Evolutionary conservation across 2,329 filamentous ascomycete genomes (phyloP).

Genomic region (Leptographium flavum): DNA sequence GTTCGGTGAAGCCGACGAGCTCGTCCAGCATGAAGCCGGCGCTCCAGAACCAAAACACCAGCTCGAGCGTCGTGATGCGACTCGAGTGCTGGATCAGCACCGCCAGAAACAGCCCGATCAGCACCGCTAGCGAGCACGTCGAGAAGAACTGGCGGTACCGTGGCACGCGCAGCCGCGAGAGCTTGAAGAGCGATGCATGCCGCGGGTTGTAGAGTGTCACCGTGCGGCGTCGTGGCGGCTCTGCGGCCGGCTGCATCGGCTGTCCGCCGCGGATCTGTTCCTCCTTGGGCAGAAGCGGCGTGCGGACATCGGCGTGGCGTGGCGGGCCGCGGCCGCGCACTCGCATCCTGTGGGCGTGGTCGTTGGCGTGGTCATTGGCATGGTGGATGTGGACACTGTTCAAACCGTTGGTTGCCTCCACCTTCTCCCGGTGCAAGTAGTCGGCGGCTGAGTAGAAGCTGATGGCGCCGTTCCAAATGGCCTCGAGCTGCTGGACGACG

Average conservation of each 20-base stretch:
- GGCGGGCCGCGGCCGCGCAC: no score
- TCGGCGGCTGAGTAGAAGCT: conserved; percentile 87
- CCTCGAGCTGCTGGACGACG: conserved; percentile 88
- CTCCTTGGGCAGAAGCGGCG: conserved; percentile 11
- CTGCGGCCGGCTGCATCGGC: not conserved
- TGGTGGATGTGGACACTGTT: no score
- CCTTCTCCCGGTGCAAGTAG: conserved; percentile 67
- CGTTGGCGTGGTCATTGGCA: conserved; percentile 21
- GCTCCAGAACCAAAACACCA: conserved; percentile 96
- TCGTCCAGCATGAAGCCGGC: conserved; percentile 95
- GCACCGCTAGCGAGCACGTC: conserved; percentile 70
- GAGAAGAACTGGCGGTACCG: conserved; percentile 85
- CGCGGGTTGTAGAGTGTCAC: conserved; percentile 82
- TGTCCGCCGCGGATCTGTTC: conserved; percentile 13
- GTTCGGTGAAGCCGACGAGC: conserved; percentile 89
- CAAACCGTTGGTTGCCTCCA: no score
- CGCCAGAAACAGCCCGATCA: conserved; percentile 74
- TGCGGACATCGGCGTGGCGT: conserved; percentile 12
- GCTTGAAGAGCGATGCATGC: conserved; percentile 80
- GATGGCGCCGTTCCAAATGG: conserved; percentile 91
- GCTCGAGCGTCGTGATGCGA: conserved; percentile 69
- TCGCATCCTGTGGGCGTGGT: no score
- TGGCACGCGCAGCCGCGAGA: conserved; percentile 79
- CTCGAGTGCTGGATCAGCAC: conserved; percentile 64
- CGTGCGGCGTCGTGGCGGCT: conserved; percentile 44